These are phyloP conservation scores for Volvox africanus DNA, from an alignment of 139 green algal genomes.

Conservation along the genomic window DNA sequence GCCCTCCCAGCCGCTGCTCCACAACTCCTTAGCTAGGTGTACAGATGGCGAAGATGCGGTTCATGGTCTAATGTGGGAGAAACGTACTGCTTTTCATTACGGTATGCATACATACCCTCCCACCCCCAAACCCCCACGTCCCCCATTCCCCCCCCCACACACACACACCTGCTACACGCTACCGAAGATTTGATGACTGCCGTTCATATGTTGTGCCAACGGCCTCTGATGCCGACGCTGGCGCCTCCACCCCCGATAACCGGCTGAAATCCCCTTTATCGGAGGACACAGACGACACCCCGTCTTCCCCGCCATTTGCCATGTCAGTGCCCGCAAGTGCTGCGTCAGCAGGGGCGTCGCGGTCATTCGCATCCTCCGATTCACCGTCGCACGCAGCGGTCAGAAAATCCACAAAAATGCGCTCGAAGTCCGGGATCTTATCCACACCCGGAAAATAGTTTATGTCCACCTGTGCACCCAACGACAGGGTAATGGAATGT, in stretches of 20 bases:
- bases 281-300: slow-evolving; percentile 18
- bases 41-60: no score
- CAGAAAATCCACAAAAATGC: slow-evolving; percentile 68
- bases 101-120: no score
- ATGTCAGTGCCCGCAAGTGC: neutral
- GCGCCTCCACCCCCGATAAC: neutral
- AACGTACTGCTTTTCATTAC: no score
- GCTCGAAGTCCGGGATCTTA: slow-evolving; percentile 71
- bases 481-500: no score
- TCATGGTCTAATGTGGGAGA: no score
- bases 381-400: slow-evolving; percentile 24
- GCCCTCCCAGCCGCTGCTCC: no score
- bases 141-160: no score
- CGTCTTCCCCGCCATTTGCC: neutral
- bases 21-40: no score
- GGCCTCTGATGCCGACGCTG: slow-evolving; percentile 11
- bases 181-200: neutral
- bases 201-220: neutral
- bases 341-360: neutral
- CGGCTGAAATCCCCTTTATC: slow-evolving; percentile 2
- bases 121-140: no score
- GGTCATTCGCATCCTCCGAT: neutral
- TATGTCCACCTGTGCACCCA: slow-evolving; percentile 53
- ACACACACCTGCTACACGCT: neutral
- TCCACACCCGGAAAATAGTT: slow-evolving; percentile 74